A percentile compares a stretch with the other conserved stretches of the same genome.
phyloP scores from a whole-genome alignment of 2,329 filamentous ascomycete species.

The Monilinia polystroma region DNA sequence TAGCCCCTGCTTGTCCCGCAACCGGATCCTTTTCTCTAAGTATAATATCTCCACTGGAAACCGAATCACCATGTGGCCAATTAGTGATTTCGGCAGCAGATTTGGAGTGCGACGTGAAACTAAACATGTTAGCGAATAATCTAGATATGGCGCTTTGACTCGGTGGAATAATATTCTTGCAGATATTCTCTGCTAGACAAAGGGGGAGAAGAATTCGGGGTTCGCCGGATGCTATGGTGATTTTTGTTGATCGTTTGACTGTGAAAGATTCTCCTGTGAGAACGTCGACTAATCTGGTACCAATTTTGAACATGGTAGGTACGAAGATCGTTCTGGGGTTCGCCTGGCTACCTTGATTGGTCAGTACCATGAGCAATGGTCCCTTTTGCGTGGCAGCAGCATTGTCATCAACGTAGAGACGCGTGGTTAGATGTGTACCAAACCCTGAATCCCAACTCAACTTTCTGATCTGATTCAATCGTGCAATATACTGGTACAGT shows the following conservation, averaged over 20 bases:
- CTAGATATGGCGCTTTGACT: conserved; percentile 3
- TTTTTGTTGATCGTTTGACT: conserved; percentile 22
- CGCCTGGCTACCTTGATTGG: conserved; percentile 25
- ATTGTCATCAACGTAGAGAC: conserved; percentile 22
- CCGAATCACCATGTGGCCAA: conserved; percentile 10
- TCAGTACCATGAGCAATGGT: conserved; percentile 28
- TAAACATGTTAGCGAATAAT: background rate
- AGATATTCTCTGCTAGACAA: conserved; percentile 20
- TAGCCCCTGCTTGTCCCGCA: background rate
- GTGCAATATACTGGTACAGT: conserved; percentile 26
- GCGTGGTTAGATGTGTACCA: conserved; percentile 24
- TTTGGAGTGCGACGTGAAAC: background rate
- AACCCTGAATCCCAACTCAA: conserved; percentile 28
- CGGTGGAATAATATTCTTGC: conserved; percentile 22
- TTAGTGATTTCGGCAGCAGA: conserved; percentile 8
- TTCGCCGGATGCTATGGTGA: conserved; percentile 22
- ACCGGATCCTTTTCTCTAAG: conserved; percentile 10
- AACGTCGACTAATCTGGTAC: conserved; percentile 27
- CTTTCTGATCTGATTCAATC: conserved; percentile 24
- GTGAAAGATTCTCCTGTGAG: conserved; percentile 27
- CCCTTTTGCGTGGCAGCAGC: conserved; percentile 24
- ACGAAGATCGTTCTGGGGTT: conserved; percentile 16
- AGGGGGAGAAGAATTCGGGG: conserved; percentile 26
- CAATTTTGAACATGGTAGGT: conserved; percentile 22
- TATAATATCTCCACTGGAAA: background rate